These are phyloP conservation scores for Aquilaria sinensis DNA, from an alignment of 345 rosid species.

Conservation along the genomic window DNA sequence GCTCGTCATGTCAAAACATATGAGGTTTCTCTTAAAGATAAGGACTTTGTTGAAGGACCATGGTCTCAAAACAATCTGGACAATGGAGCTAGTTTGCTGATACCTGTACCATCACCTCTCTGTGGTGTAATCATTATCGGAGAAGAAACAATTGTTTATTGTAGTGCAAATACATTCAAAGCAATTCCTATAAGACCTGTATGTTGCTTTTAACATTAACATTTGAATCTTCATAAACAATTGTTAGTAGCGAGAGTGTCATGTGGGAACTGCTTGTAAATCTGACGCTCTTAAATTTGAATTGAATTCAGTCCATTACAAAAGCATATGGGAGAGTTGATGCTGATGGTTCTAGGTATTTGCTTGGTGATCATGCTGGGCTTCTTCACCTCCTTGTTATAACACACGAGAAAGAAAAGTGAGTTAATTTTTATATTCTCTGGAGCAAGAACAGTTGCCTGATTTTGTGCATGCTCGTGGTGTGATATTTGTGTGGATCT, in stretches of 20 bases:
- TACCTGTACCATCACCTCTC: conserved; percentile 96
- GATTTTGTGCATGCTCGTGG: neutral
- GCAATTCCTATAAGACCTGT: conserved; percentile 84
- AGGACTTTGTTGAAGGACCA: conserved; percentile 95
- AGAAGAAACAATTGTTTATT: conserved; percentile 88
- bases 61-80: conserved; percentile 97
- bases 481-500: conserved; percentile 11
- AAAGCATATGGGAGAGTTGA: conserved; percentile 95
- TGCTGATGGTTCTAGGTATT: conserved; percentile 93
- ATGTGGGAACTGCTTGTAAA: conserved; percentile 5
- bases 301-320: conserved; percentile 57
- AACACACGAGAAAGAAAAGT: conserved; percentile 90
- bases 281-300: conserved; percentile 16
- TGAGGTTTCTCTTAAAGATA: conserved; percentile 90
- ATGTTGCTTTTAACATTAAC: conserved; percentile 21
- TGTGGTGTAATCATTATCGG: conserved; percentile 98
- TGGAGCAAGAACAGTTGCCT: neutral
- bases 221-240: conserved; percentile 5
- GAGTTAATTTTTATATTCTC: conserved; percentile 22
- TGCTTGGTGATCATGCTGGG: conserved; percentile 91
- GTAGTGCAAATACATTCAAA: conserved; percentile 83
- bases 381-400: conserved; percentile 85
- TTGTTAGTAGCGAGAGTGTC: conserved; percentile 1
- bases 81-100: conserved; percentile 86
- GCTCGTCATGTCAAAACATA: conserved; percentile 96